Base-by-base conservation (phyloP, 2,329 filamentous ascomycete species). In the Penicillium sp. region DNA sequence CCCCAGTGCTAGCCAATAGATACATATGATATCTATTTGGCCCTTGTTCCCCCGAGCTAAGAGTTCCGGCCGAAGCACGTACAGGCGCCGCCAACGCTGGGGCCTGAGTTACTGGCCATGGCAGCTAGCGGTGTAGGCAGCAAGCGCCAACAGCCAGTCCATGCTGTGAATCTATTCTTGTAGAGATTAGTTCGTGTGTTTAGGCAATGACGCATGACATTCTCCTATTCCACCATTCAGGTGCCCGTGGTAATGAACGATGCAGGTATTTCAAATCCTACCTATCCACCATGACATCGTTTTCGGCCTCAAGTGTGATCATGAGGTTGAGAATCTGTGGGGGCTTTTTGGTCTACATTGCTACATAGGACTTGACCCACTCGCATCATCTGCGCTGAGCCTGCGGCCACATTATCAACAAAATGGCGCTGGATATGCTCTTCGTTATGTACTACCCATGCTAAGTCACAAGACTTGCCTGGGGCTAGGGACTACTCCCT, bases 1-100 rank as follows among this genome's bases (percentile, higher is more conserved):
- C 44, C 51, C 53, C 54, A 42, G 54, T 50, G 32, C 29, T 45
- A 34, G 42, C 34, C 31, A 42, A 53, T 49, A 43, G 38, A 45
- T 36, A 5, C 24, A 42, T 13, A 40, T 45, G 39, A 27, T 44
- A 45, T 45, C 14, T 32, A 47, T 38, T 21, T 43, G 38, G 39
- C 31, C 27, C 51, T 49, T 50, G 29, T 39, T 22, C 29, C 18
- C 38, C 22, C 21, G 13, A 10, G 31, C 31, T 4, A 14, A 14
- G 10, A 36, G 34, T 31, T 27, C 41, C 13, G 13, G 14, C 24
- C 16, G 22, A 5, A 52, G 27, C 11, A 32, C 1, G 18, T 18
- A 13, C 34, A 36, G n/a, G 34, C 34, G 6, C n/a, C 4, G 14
- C 11, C 1, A 5, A n/a, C 34, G 6, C 6, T 13, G 34, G n/a